A percentile compares a stretch with the other conserved stretches of the same genome.
Evolutionary conservation across 1,139 yeast genomes (phyloP).

Genomic region (Hyphopichia fennica): DNA sequence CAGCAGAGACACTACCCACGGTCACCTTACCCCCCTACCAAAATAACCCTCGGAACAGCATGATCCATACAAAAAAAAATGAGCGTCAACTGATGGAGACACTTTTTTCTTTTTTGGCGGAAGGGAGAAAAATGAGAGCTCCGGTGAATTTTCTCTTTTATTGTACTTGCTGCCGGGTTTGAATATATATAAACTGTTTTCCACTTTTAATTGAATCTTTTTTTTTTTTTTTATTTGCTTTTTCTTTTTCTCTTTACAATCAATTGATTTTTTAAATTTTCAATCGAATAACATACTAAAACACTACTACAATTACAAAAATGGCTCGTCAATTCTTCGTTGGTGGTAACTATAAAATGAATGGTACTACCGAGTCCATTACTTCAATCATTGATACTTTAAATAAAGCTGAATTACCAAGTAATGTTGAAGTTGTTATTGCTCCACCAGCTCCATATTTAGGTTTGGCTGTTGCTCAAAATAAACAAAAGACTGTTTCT

Average conservation of each 20-base stretch:
- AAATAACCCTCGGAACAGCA: constrained; percentile 12
- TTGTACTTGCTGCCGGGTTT: too few species aligned
- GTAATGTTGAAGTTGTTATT: constrained; percentile 84
- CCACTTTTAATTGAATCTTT: neutral
- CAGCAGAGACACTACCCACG: neutral
- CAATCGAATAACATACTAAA: neutral
- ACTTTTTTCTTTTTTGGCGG: too few species aligned
- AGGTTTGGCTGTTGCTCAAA: constrained; percentile 66
- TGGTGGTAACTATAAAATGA: constrained; percentile 99
- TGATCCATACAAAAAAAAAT: constrained; percentile 7
- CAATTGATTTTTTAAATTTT: constrained; percentile 1
- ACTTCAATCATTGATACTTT: constrained; percentile 79
- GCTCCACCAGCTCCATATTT: constrained; percentile 97
- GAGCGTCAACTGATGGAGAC: constrained; percentile 6
- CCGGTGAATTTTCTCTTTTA: too few species aligned
- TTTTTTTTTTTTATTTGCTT: too few species aligned
- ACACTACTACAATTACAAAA: constrained; percentile 4
- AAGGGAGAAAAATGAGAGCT: too few species aligned
- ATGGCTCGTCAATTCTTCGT: constrained; percentile 93
- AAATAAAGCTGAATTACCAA: constrained; percentile 74
- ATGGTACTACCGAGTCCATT: constrained; percentile 89
- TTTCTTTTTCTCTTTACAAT: neutral
- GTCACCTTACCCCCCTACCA: neutral
- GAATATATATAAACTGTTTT: too few species aligned
- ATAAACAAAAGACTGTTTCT: constrained; percentile 70